phyloP scores from a whole-genome alignment of 768 basidiomycete genomes.

The Boletellus ananiceps region DNA sequence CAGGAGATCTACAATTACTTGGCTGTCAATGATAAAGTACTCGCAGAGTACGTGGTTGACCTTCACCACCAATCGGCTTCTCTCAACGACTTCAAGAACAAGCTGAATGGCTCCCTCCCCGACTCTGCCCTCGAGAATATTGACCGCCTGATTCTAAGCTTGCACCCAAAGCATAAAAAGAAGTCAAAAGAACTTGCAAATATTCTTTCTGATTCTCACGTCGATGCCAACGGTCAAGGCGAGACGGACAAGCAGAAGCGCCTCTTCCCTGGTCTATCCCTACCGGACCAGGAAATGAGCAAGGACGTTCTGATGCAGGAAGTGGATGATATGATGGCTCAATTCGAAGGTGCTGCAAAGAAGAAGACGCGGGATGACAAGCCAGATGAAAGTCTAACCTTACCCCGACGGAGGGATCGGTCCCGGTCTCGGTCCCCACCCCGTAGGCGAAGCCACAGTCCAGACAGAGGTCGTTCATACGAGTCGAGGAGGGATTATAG shows the following conservation, averaged over 20 bases:
- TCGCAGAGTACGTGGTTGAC: constrained; percentile 92
- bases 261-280: constrained; percentile 84
- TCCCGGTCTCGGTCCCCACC: constrained; percentile 44
- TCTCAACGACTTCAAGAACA: constrained; percentile 73
- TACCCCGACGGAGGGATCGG: constrained; percentile 55
- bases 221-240: constrained; percentile 27
- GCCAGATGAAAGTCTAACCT: constrained; percentile 45
- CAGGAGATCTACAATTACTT: constrained; percentile 91
- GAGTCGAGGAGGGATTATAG: constrained; percentile 39
- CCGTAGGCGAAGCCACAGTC: constrained; percentile 54
- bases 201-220: constrained; percentile 33
- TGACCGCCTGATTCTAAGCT: constrained; percentile 87
- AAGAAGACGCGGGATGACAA: constrained; percentile 45
- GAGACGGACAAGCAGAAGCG: constrained; percentile 78
- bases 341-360: constrained; percentile 64
- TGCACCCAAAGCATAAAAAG: constrained; percentile 97
- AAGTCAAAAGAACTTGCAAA: constrained; percentile 37
- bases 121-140: constrained; percentile 89
- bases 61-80: constrained; percentile 83
- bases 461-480: constrained; percentile 51
- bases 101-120: constrained; percentile 77
- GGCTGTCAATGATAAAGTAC: constrained; percentile 81
- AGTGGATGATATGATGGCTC: constrained; percentile 84
- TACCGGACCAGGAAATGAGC: constrained; percentile 63
- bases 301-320: constrained; percentile 86